Percentiles rank a stretch among this genome's conserved stretches.
These are phyloP conservation scores for Kazachstania africana DNA, from an alignment of 805 yeast genomes.

Conservation along the genomic window DNA sequence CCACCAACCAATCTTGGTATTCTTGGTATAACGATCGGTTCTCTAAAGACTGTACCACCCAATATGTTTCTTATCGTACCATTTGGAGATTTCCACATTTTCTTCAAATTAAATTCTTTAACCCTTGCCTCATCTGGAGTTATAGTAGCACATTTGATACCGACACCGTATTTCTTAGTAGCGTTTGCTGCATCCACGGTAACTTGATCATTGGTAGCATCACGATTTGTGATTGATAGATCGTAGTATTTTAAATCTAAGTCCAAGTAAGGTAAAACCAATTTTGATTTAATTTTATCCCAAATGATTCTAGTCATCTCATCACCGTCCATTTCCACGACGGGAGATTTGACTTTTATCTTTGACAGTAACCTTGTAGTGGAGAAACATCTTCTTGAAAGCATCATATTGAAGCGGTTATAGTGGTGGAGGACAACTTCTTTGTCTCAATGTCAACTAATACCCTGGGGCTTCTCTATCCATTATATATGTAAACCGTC, in stretches of 20 bases:
- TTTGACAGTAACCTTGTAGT: constrained; percentile 30
- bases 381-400: constrained; percentile 17
- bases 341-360: constrained; percentile 59
- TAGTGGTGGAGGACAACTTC: too few species aligned
- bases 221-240: constrained; percentile 56
- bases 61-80: constrained; percentile 74
- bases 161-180: constrained; percentile 63
- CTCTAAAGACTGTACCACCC: constrained; percentile 78
- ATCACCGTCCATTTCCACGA: constrained; percentile 76
- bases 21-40: constrained; percentile 68
- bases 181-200: constrained; percentile 75
- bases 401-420: constrained; percentile 5
- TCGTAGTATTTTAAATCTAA: constrained; percentile 70
- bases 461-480: too few species aligned
- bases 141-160: constrained; percentile 76
- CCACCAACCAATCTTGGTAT: constrained; percentile 68
- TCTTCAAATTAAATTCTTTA: constrained; percentile 56
- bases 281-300: constrained; percentile 57
- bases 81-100: constrained; percentile 82
- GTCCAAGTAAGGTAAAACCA: constrained; percentile 58
- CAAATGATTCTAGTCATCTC: constrained; percentile 83
- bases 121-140: constrained; percentile 79
- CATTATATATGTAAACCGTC: too few species aligned
- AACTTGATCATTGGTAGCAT: constrained; percentile 57
- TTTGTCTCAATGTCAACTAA: too few species aligned